Evolutionary conservation across 208 protist genomes (phyloP).

Genomic region (Leishmania guyanensis): DNA sequence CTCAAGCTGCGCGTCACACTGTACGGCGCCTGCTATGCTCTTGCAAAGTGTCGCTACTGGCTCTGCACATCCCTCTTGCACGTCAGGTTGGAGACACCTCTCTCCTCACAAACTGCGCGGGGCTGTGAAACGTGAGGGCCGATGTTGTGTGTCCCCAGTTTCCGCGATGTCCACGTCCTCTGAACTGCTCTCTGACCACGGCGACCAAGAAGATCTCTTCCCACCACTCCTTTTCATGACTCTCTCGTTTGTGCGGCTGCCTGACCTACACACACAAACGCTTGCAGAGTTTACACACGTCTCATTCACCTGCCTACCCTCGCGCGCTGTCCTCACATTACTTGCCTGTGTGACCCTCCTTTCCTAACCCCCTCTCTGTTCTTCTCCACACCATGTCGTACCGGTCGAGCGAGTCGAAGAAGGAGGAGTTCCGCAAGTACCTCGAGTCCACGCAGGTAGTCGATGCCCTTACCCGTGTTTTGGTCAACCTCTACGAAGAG

Average conservation of each 20-base stretch:
- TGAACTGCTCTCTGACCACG: neutral
- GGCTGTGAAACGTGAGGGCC: neutral
- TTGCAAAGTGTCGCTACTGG: neutral
- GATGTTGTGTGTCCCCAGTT: neutral
- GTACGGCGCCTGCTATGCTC: neutral
- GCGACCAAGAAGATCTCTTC: neutral
- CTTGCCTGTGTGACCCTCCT: neutral
- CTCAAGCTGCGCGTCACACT: neutral
- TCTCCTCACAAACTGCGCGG: neutral
- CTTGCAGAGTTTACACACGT: neutral
- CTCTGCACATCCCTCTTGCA: neutral
- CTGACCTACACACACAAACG: neutral
- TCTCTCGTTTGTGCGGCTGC: neutral
- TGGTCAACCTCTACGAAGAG: constrained; percentile 94
- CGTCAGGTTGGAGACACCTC: neutral
- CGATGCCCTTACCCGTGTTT: constrained; percentile 91
- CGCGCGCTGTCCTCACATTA: neutral
- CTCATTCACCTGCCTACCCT: too few relatives aligned
- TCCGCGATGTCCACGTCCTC: neutral
- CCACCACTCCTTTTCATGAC: neutral
- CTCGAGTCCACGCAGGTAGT: constrained; percentile 92
- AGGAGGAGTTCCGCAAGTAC: constrained; percentile 96
- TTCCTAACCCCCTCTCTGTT: neutral
- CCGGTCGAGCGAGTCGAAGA: constrained; percentile 93
- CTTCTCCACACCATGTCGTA: constrained; percentile 74